A percentile compares a stretch with the other conserved stretches of the same genome.
phyloP scores from a whole-genome alignment of 768 basidiomycete species.

The Amanita exitialis region DNA sequence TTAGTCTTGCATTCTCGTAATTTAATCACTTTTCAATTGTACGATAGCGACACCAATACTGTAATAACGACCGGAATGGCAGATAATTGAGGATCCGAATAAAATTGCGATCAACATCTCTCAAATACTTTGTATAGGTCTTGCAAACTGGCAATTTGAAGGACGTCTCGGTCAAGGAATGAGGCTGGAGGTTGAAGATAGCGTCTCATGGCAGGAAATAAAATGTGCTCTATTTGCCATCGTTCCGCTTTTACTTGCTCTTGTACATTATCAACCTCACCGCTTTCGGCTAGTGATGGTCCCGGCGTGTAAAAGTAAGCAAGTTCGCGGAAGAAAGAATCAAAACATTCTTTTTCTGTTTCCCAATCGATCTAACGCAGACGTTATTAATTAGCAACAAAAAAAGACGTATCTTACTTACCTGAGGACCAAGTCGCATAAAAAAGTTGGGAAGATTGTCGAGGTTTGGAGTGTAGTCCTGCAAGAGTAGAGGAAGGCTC shows the following conservation, averaged over 20 bases:
- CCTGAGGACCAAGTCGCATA: conserved; percentile 90
- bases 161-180: conserved; percentile 62
- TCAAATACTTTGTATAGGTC: conserved; percentile 95
- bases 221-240: conserved; percentile 87
- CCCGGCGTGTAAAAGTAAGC: conserved; percentile 86
- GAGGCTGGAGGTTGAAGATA: conserved; percentile 63
- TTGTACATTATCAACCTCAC: conserved; percentile 20
- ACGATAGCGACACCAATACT: not conserved
- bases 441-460: conserved; percentile 84
- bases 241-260: conserved; percentile 46
- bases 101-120: conserved; percentile 49
- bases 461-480: conserved; percentile 85
- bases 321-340: conserved; percentile 76
- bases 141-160: conserved; percentile 83
- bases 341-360: conserved; percentile 78
- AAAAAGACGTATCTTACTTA: conserved; percentile 17
- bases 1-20: conserved; percentile 8
- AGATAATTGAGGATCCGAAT: not conserved
- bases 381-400: not conserved
- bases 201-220: conserved; percentile 80
- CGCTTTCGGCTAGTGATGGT: conserved; percentile 18
- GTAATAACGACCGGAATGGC: not conserved
- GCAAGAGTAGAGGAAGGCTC: conserved; percentile 71
- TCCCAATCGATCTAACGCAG: conserved; percentile 50
- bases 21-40: not conserved